phyloP scores from a whole-genome alignment of 1,284 basidiomycete species.

The Sanghuangporus sanghuang region DNA sequence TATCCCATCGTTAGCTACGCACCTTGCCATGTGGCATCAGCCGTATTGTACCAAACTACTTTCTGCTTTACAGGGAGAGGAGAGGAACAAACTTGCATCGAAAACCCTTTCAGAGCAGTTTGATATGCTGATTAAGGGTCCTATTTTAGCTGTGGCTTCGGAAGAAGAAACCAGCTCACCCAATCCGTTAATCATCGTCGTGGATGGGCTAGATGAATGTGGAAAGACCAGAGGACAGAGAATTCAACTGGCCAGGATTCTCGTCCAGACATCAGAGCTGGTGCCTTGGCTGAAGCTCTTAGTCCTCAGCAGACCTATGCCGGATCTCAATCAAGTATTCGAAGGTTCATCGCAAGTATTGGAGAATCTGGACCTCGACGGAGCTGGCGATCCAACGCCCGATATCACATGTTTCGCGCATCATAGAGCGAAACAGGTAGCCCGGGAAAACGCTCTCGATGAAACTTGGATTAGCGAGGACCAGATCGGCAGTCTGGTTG shows the following conservation, averaged over 20 bases:
- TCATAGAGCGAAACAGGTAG: background rate
- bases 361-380: conserved; percentile 4
- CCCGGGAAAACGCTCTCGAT: conserved; percentile 23
- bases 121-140: background rate
- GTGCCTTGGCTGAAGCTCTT: conserved; percentile 11
- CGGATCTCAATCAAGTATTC: conserved; percentile 1
- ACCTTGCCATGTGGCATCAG: conserved; percentile 1
- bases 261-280: background rate
- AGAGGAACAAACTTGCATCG: background rate
- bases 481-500: conserved; percentile 20
- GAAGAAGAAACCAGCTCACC: background rate
- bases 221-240: background rate
- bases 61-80: background rate
- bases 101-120: conserved; percentile 1
- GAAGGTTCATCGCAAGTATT: background rate
- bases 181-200: conserved; percentile 1
- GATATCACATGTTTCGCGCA: conserved; percentile 1
- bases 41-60: background rate
- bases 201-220: conserved; percentile 16
- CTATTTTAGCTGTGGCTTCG: background rate
- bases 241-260: background rate
- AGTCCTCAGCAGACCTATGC: background rate
- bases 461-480: conserved; percentile 18
- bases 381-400: background rate
- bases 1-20: conserved; percentile 1